Evolutionary conservation across 2,329 filamentous ascomycete genomes (phyloP), one percentile per base, ranked within the genome.

Genomic region (Orbilia oligospora): DNA sequence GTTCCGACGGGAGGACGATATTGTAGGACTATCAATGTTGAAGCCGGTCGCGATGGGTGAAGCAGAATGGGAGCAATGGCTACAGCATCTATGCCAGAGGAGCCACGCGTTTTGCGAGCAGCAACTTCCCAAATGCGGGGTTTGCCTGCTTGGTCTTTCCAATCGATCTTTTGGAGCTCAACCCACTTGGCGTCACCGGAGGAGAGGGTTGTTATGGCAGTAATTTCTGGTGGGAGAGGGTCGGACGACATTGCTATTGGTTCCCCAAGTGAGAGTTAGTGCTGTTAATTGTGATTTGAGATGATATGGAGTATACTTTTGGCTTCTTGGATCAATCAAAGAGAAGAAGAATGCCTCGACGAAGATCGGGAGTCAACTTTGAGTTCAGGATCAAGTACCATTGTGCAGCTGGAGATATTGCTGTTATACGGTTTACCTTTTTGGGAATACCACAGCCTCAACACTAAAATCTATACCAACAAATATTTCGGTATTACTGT

Each of bases 1-100:
- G 87, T 88, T 71, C 89, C 86, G 46, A 89, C 86, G 0, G 89
- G 88, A 0, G 89, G 89, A 3, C 89, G 86, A 82, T 89, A 90
- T 81, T 91, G 88, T 75, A 89, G 86, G 78, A 89, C 87, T 61
- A 90, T 85, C 61, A 90, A 85, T 12, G 88, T 88, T 41, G 85
- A 86, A 0, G 86, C 83, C 3, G 86, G 85, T 48, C 83, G 83
- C 10, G 82, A 83, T 0, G 87, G 86, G 80, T 87, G 86, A 27
- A 86, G 84, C 61, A 88, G 84, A 55, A 90, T 87, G 30, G 86
- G 86, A 36, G 89, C 85, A 68, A 89, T 89, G 27, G 88, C 88
- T 16, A 90, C 88, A 30, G 89, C 89, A 69, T 90, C 89, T 8
- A 90, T 87, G 58, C 88, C 88, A 51, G 87, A 87, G 48, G 87